Evolutionary conservation across 2,329 filamentous ascomycete genomes (phyloP), one percentile per base, ranked within the genome.

Genomic region (Albophoma yamanashiensis): DNA sequence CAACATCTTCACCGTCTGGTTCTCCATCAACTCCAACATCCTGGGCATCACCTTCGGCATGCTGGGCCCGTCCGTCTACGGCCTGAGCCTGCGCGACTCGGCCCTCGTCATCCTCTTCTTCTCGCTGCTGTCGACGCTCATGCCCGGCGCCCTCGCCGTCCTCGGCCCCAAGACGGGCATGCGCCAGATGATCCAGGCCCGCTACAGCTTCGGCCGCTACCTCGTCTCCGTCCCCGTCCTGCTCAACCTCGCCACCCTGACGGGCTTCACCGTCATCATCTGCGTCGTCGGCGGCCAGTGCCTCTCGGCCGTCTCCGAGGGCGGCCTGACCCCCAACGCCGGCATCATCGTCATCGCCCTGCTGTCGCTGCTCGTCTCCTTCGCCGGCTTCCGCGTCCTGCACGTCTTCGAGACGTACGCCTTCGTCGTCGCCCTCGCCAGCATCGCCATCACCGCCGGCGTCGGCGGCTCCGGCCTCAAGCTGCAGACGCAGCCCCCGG

Each of bases 161-260:
- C 71, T 85, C 57, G 84, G 84, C 0, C 82, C 84, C 4, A 81
- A 80, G 70, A 86, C 83, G 12, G 85, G 84, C 50, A 81, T 88
- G 78, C 78, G 85, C 20, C 84, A 87, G 70, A 85, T 88, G 78
- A 79, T 88, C 9, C 83, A 85, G 64, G 84, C 85, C 4, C 76
- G 85, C 27, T 88, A 82, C 69, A 82, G 80, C 47, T 88, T 86
- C 67, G 84, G 79, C 22, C 77, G 79, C 47, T 86, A 85, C 66
- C 72, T 83, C 25, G 81, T 85, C 40, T 81, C 79, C 0, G 68
- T 88, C n/a, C 79, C 83, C 2, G 80, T 86, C 3, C 67, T 87
- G 12, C 74, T 88, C 61, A 88, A 88, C 66, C 74, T 88, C 31
- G 83, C 83, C 17, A 87, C 83, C 0, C 74, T 87, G 2, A 82